Evolutionary conservation across 208 protist species (phyloP).

Genomic region (Crithidia mellificae): DNA sequence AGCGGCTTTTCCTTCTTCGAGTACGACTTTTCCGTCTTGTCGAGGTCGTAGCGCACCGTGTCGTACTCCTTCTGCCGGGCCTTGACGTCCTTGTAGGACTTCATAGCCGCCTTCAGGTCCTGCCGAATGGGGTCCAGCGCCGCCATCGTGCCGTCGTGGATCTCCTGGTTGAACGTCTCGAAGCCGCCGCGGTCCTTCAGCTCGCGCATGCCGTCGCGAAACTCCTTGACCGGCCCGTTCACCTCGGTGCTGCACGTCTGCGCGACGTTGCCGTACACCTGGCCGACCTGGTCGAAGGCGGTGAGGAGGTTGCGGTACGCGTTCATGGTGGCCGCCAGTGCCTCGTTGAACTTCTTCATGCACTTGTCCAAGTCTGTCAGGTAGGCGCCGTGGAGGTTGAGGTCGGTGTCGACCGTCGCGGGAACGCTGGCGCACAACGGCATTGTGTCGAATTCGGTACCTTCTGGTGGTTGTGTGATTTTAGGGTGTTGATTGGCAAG

Average conservation of each 20-base stretch:
- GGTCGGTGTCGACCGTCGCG: conserved; percentile 56
- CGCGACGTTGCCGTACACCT: conserved; percentile 55
- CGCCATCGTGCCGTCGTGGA: conserved; percentile 39
- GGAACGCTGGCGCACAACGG: conserved; percentile 30
- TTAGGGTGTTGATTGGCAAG: no score
- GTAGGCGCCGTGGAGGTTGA: conserved; percentile 42
- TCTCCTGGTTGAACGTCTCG: conserved; percentile 58
- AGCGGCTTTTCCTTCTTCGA: conserved; percentile 74
- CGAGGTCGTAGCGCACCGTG: conserved; percentile 43
- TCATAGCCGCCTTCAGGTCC: conserved; percentile 46
- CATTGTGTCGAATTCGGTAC: no score
- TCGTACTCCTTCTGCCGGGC: conserved; percentile 58
- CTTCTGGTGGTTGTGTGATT: no score
- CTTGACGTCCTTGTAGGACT: conserved; percentile 40
- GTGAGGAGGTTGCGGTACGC: conserved; percentile 51
- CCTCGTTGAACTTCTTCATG: conserved; percentile 54
- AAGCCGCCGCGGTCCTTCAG: conserved; percentile 62
- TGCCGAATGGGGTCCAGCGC: conserved; percentile 29
- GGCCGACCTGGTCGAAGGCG: conserved; percentile 52
- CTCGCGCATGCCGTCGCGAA: conserved; percentile 56
- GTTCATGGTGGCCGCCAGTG: conserved; percentile 59
- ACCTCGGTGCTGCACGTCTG: conserved; percentile 30
- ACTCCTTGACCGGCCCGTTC: conserved; percentile 31
- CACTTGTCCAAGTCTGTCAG: conserved; percentile 45
- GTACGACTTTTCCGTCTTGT: conserved; percentile 63